These are phyloP conservation scores for Monosporozyma siamensis DNA, from an alignment of 805 yeast genomes.

Conservation along the genomic window DNA sequence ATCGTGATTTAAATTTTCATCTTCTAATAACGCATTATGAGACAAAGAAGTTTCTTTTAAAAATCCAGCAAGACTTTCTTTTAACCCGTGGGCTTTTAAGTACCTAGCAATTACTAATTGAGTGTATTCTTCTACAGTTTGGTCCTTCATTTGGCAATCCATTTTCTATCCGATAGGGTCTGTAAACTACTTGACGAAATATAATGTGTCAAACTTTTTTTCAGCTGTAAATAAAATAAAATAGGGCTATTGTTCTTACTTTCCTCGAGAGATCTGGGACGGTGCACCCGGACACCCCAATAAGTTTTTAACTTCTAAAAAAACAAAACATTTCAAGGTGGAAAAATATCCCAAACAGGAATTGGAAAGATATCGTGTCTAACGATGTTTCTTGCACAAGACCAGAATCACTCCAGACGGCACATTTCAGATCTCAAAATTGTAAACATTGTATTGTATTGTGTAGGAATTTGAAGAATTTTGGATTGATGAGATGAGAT, in stretches of 20 bases:
- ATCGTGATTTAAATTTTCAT: conserved; percentile 3
- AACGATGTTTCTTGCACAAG: background rate
- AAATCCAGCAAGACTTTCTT: conserved; percentile 39
- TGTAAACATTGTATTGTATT: background rate
- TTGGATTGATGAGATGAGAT: no score
- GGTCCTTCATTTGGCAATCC: background rate
- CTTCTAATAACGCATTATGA: background rate
- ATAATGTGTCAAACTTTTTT: background rate
- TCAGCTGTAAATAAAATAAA: no score
- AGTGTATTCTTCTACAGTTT: conserved; percentile 12
- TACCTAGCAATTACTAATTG: conserved; percentile 48
- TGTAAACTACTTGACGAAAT: background rate
- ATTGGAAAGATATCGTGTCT: background rate
- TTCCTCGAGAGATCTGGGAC: background rate
- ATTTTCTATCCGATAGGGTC: background rate
- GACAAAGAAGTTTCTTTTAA: conserved; percentile 28
- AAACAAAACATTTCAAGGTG: no score
- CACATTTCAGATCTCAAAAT: background rate
- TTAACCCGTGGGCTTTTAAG: conserved; percentile 40
- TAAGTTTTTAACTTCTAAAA: no score
- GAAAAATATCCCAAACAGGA: background rate
- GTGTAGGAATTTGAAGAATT: no score
- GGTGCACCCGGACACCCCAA: background rate
- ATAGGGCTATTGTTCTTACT: background rate
- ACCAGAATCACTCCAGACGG: background rate